Evolutionary conservation across 805 yeast genomes (phyloP), one percentile per base, ranked within the genome.

Genomic region (Cyberlindnera veronae): DNA sequence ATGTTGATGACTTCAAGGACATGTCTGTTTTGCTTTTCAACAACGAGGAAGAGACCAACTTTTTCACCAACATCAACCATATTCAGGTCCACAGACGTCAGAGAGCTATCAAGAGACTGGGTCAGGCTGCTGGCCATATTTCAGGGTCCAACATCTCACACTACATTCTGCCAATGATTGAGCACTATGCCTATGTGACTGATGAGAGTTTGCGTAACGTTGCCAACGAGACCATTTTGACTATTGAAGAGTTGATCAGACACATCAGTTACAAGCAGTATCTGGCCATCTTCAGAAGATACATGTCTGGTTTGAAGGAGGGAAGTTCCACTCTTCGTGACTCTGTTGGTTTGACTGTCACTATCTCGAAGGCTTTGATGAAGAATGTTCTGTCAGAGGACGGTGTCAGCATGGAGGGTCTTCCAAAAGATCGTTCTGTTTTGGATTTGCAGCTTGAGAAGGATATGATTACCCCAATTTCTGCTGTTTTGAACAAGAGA

Each of bases 11-110:
- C 3, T 64, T 88, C 27, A 65, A 68, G 18, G 91, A 84, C 50
- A 71, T 90, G 89, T 72, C 74, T 41, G 68, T 74, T 1, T 63
- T 91, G 29, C 61, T 81, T 1, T 72, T 67, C 52, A 69, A 74
- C 37, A 81, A 81, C 30, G 95, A 88, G 51, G 91, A 81, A 27
- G 97, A 89, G 52, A 84, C 88, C 4, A 81, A 87, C 60, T 84
- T 87, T 56, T 87, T 87, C 62, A 58, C 65, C 31, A 88, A 89
- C 52, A 71, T 93, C 34, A 74, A 72, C 44, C 96, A 91, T 60
- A 79, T 91, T 27, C 99, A 91, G 64, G 53, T 83, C 9, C 88
- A 83, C 55, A 77, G 95, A 64, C 82, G 96, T 52, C 89, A 84
- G 60, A 74, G 89, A 53, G 95, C 98, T 0, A 71, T 91, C 17